Evolutionary conservation across 176 grass and related monocot genomes (phyloP).

Genomic region (Pontederia crassipes): DNA sequence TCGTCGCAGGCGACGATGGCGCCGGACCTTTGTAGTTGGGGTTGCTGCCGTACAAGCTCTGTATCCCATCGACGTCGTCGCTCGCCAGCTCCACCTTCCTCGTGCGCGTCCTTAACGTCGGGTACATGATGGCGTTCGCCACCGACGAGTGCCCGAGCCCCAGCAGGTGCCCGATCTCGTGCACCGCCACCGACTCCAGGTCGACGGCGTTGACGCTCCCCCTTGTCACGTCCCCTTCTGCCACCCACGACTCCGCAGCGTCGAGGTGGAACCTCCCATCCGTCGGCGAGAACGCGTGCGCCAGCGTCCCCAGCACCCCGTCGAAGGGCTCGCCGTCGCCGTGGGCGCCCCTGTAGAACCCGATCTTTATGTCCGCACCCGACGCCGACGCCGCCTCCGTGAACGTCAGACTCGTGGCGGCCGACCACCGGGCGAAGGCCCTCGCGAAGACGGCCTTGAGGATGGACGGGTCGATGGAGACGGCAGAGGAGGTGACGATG

Average conservation of each 20-base stretch:
- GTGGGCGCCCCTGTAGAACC: slow-evolving; percentile 58
- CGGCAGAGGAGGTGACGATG: slow-evolving; percentile 30
- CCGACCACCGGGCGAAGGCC: slow-evolving; percentile 63
- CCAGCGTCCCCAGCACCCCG: slow-evolving; percentile 64
- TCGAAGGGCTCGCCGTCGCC: slow-evolving; percentile 81
- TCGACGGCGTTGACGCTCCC: slow-evolving; percentile 44
- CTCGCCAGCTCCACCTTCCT: slow-evolving; percentile 53
- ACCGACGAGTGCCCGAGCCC: slow-evolving; percentile 62
- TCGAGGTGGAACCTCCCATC: slow-evolving; percentile 87
- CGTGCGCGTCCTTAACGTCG: slow-evolving; percentile 43
- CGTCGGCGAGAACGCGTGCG: slow-evolving; percentile 85
- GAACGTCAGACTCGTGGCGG: slow-evolving; percentile 59
- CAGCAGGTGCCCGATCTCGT: slow-evolving; percentile 92
- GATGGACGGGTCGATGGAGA: slow-evolving; percentile 32
- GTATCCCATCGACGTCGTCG: slow-evolving; percentile 63
- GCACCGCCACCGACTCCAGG: slow-evolving; percentile 93
- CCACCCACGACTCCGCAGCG: slow-evolving; percentile 73
- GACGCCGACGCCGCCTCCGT: slow-evolving; percentile 26
- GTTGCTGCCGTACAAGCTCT: slow-evolving; percentile 67
- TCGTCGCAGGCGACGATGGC: slow-evolving; percentile 17
- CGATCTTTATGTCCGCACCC: slow-evolving; percentile 70
- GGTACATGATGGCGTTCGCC: slow-evolving; percentile 67
- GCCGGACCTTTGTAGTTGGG: slow-evolving; percentile 46
- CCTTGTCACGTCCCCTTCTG: slow-evolving; percentile 27
- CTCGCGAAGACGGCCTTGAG: slow-evolving; percentile 48